Base-by-base conservation (phyloP, 179 eudicot species). In the Nepenthes alata region DNA sequence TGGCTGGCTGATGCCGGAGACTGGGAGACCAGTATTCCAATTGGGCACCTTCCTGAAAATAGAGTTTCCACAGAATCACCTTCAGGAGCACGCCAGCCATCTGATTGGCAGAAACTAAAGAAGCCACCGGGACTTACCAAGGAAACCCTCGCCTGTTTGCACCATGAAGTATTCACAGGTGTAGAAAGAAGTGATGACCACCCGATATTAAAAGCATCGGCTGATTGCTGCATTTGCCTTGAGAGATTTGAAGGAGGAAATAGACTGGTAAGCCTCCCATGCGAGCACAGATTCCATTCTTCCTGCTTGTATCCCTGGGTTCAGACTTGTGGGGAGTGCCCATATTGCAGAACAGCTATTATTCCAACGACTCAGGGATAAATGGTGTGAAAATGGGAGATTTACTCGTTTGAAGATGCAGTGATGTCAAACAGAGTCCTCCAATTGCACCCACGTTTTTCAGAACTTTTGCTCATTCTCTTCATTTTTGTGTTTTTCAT, bases 271-370 rank as follows among this genome's bases (percentile, higher is more conserved):
- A 62, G 81, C 38, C 66, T 88, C 48, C 74, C 72, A 7, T 88
- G 93, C 48, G 72, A 65, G 9, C 96, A 88, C 63, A 83, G 78
- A 62, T 88, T 78, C 58, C 96, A 88, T 63, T 63, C 74, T 25
- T 47, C 62, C 37, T 88, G 96, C 75, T 75, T 85, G 84, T 72
- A 61, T 68, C 96, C 89, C 4, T 88, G 93, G 96, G 70, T 85
- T 13, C 71, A 75, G 64, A 72, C 70, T 60, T 88, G 89, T 55
- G 89, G 87, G 14, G 84, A 77, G 61, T 88, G 96, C 73, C 93
- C 96, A 0, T 71, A 80, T 35, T 88, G 93, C 57, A 80, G 96
- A 55, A 61, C 77, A 48, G 73, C 53, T 63, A 72, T 82, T 11
- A 60, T 69, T 69, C 62, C 55, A 37, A 67, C 54, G 47, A 9